phyloP scores from a whole-genome alignment of 768 basidiomycete species.

The Kwoniella dejecticola region DNA sequence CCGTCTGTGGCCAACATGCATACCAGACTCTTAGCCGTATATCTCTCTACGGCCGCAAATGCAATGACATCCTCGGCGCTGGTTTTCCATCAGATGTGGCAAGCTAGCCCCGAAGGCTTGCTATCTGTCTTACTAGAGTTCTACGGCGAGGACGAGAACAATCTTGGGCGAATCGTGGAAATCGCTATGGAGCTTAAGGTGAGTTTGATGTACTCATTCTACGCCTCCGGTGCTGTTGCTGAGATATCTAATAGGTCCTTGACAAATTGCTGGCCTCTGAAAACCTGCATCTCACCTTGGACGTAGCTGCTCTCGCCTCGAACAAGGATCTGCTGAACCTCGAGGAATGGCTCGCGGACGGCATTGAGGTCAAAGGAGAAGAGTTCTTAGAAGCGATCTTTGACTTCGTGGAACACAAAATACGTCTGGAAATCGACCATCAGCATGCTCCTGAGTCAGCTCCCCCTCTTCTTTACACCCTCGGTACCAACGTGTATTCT shows the following conservation, averaged over 20 bases:
- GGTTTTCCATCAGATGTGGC: slow-evolving; percentile 95
- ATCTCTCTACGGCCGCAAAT: slow-evolving; percentile 62
- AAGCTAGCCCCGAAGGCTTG: slow-evolving; percentile 81
- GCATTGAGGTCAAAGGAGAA: slow-evolving; percentile 75
- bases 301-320: slow-evolving; percentile 90
- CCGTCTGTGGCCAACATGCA: slow-evolving; percentile 85
- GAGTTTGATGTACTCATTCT: slow-evolving; percentile 38
- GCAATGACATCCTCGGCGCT: slow-evolving; percentile 94
- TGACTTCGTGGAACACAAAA: slow-evolving; percentile 86
- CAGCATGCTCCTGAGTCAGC: slow-evolving; percentile 66
- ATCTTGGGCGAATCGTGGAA: slow-evolving; percentile 91
- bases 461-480: slow-evolving; percentile 29
- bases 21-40: slow-evolving; percentile 80
- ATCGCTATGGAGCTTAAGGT: slow-evolving; percentile 94
- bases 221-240: background rate
- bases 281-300: slow-evolving; percentile 85
- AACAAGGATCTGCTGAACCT: slow-evolving; percentile 91
- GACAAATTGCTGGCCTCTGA: slow-evolving; percentile 88
- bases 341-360: slow-evolving; percentile 93
- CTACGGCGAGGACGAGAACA: slow-evolving; percentile 86
- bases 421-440: slow-evolving; percentile 80
- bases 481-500: slow-evolving; percentile 64
- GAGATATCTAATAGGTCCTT: slow-evolving; percentile 62
- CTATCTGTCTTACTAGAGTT: slow-evolving; percentile 86
- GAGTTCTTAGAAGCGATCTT: slow-evolving; percentile 87